Base-by-base conservation (phyloP, 2,329 filamentous ascomycete genomes). In the Sarocladiaceae sp. region DNA sequence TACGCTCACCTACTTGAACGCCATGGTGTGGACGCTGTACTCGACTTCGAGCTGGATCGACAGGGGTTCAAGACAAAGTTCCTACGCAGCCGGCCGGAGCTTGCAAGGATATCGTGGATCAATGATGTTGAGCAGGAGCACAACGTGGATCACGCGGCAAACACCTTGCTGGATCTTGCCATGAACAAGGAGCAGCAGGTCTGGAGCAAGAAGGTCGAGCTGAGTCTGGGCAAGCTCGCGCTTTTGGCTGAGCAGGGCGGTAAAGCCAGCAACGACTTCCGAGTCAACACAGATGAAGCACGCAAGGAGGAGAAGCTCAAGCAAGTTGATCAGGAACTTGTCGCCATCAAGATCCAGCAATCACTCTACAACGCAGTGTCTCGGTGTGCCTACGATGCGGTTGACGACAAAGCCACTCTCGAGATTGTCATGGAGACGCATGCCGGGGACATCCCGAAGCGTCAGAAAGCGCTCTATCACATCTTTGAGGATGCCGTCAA, bases 171-270 rank as follows among this genome's bases (percentile, higher is more conserved):
- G 33, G 69, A 78, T 6, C 72, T 90, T 16, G 89, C 87, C 0
- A 68, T 83, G 16, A 73, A 74, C 41, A 78, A 80, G 44, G 90
- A 96, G 61, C 76, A 80, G 43, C 84, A 90, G 54, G 67, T 93
- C 3, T 97, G 91, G 91, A 88, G 81, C 65, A 94, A 95, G 68
- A 93, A 94, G 62, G 86, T 95, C 26, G 85, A 97, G 63, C 70
- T 97, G 20, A 95, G 88, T 48, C 73, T 98, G 31, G 85, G 87
- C 27, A 97, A 96, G 64, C 73, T 98, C 37, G 78, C 83, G 13
- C 73, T 81, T 44, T 65, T 96, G 51, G 87, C 87, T 13, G 78
- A 81, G 31, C 70, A 67, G 6, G 62, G 67, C 43, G 57, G 55
- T 47, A 55, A 53, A 26, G 49, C 48, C 15, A 35, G 50, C 23